Evolutionary conservation across 805 yeast species (phyloP).

Genomic region (Myxozyma udenii): DNA sequence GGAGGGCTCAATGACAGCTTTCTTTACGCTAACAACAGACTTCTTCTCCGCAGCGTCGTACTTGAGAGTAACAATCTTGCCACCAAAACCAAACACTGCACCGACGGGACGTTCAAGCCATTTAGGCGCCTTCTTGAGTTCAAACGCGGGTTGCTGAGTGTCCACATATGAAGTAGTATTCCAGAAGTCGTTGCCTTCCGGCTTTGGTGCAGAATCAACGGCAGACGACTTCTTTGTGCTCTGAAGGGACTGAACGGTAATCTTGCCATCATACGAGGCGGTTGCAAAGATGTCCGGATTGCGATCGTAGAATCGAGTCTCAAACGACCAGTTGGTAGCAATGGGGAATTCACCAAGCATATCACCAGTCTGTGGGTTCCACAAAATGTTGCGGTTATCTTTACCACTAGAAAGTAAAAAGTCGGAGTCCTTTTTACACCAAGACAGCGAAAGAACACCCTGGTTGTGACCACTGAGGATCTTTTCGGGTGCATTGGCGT

Average conservation of each 20-base stretch:
- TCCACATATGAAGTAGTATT: conserved; percentile 45
- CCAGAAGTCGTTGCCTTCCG: conserved; percentile 80
- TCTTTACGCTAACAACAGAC: conserved; percentile 42
- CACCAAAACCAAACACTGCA: conserved; percentile 91
- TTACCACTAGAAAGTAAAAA: conserved; percentile 86
- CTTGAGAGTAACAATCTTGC: conserved; percentile 55
- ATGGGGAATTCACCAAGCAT: conserved; percentile 85
- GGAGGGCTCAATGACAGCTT: conserved; percentile 41
- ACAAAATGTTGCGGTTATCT: conserved; percentile 79
- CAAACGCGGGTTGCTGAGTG: conserved; percentile 59
- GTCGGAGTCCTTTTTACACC: conserved; percentile 82
- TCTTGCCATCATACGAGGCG: conserved; percentile 44
- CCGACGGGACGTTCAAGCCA: conserved; percentile 78
- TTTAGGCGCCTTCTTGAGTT: conserved; percentile 74
- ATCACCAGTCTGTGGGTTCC: conserved; percentile 81
- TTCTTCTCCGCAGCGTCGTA: conserved; percentile 9
- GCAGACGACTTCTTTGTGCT: conserved; percentile 53
- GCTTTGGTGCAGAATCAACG: conserved; percentile 33
- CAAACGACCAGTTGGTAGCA: conserved; percentile 89
- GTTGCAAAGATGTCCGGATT: conserved; percentile 88
- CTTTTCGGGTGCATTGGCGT: conserved; percentile 83
- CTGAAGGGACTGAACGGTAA: conserved; percentile 71
- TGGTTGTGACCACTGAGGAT: conserved; percentile 75
- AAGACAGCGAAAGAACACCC: conserved; percentile 86
- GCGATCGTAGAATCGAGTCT: conserved; percentile 79